phyloP scores from a whole-genome alignment of 192 early-diverging fungal genomes.

The Diversispora epigaea region DNA sequence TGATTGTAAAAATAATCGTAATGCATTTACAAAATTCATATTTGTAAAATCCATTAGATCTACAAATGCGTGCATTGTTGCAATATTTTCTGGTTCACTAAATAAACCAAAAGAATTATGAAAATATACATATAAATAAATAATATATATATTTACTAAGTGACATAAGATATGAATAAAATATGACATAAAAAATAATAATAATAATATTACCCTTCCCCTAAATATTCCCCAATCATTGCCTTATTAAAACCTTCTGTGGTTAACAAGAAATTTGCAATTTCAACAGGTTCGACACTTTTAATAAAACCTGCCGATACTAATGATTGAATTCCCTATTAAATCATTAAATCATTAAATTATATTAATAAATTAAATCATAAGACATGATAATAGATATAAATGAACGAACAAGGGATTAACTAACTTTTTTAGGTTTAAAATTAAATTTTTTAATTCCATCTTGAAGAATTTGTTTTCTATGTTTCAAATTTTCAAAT shows the following conservation, averaged over 20 bases:
- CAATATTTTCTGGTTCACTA: constrained; percentile 83
- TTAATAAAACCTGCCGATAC: constrained; percentile 65
- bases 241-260: constrained; percentile 85
- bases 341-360: not conserved
- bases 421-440: constrained; percentile 70
- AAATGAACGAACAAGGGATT: not conserved
- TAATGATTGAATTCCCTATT: constrained; percentile 74
- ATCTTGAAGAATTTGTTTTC: constrained; percentile 81
- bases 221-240: constrained; percentile 89
- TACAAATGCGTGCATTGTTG: constrained; percentile 97
- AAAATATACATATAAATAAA: not conserved
- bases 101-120: constrained; percentile 6
- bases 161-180: not conserved
- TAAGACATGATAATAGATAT: not conserved
- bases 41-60: constrained; percentile 81
- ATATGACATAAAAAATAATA: constrained; percentile 5
- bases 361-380: not conserved
- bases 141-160: not conserved
- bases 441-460: constrained; percentile 80
- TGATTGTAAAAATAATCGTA: constrained; percentile 79
- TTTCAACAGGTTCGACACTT: constrained; percentile 63
- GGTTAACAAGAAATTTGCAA: constrained; percentile 72
- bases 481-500: constrained; percentile 78
- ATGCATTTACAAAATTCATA: constrained; percentile 74
- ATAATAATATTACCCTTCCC: constrained; percentile 65